A percentile compares a stretch with the other conserved stretches of the same genome.
phyloP scores from a whole-genome alignment of 148 eudicot species.

The Rhododendron simsii region DNA sequence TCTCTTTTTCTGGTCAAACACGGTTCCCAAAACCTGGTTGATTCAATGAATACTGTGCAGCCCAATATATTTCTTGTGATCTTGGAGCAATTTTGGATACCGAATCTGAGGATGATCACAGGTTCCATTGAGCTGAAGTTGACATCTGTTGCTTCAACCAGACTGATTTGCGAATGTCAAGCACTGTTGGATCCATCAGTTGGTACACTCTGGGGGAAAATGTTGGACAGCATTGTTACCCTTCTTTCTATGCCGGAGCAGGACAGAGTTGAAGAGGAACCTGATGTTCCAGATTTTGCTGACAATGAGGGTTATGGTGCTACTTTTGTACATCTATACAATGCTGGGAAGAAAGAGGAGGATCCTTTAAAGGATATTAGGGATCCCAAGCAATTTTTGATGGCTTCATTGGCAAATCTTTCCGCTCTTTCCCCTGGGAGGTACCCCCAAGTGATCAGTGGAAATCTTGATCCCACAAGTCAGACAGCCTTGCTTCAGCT shows the following conservation, averaged over 20 bases:
- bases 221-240: constrained; percentile 87
- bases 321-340: constrained; percentile 65
- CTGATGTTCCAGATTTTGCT: constrained; percentile 83
- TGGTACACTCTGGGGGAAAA: constrained; percentile 61
- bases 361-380: constrained; percentile 78
- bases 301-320: constrained; percentile 76
- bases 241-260: constrained; percentile 84
- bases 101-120: constrained; percentile 72
- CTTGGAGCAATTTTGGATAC: constrained; percentile 87
- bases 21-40: constrained; percentile 66
- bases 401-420: constrained; percentile 54
- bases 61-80: constrained; percentile 50
- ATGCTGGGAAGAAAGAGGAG: constrained; percentile 80
- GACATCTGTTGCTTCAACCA: constrained; percentile 81
- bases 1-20: constrained; percentile 85
- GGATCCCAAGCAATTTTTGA: constrained; percentile 78
- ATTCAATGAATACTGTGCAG: constrained; percentile 62
- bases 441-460: constrained; percentile 51
- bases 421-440: constrained; percentile 55
- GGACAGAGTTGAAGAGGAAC: constrained; percentile 80
- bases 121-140: constrained; percentile 80
- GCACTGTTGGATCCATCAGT: constrained; percentile 51
- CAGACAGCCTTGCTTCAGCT: constrained; percentile 74
- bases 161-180: constrained; percentile 73
- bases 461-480: constrained; percentile 70